These are phyloP conservation scores for Zygotorulaspora florentina DNA, from an alignment of 805 yeast species.

Conservation along the genomic window DNA sequence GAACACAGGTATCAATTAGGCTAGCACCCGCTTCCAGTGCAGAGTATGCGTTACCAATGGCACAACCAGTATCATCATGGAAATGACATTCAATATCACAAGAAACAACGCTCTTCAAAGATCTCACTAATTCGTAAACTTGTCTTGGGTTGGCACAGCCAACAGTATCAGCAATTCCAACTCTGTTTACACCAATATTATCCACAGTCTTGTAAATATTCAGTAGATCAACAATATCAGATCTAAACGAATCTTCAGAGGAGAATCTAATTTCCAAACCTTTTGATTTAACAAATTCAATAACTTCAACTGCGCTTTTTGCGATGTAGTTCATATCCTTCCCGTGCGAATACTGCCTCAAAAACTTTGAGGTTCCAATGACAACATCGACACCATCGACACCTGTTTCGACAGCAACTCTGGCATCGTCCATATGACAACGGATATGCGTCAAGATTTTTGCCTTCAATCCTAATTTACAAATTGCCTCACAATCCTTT, in stretches of 20 bases:
- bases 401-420: conserved; percentile 95
- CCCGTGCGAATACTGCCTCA: conserved; percentile 94
- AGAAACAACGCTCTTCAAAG: conserved; percentile 85
- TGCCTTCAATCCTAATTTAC: conserved; percentile 95
- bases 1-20: conserved; percentile 91
- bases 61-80: conserved; percentile 99
- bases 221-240: conserved; percentile 90
- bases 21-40: conserved; percentile 97
- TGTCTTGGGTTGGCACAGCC: conserved; percentile 99
- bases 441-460: conserved; percentile 95
- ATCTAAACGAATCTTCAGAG: conserved; percentile 95
- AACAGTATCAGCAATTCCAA: conserved; percentile 98
- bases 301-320: conserved; percentile 91
- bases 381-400: conserved; percentile 99
- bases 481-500: conserved; percentile 93
- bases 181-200: conserved; percentile 96
- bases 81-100: conserved; percentile 98
- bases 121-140: conserved; percentile 92
- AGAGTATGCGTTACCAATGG: conserved; percentile 97
- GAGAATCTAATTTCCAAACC: conserved; percentile 96
- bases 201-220: conserved; percentile 95
- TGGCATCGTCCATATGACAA: conserved; percentile 98
- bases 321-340: conserved; percentile 98
- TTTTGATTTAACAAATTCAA: conserved; percentile 93
- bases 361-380: conserved; percentile 92